Percentiles rank a stretch among this genome's conserved stretches.
phyloP scores from a whole-genome alignment of 495 filamentous ascomycete genomes.

The Platismatia glauca region DNA sequence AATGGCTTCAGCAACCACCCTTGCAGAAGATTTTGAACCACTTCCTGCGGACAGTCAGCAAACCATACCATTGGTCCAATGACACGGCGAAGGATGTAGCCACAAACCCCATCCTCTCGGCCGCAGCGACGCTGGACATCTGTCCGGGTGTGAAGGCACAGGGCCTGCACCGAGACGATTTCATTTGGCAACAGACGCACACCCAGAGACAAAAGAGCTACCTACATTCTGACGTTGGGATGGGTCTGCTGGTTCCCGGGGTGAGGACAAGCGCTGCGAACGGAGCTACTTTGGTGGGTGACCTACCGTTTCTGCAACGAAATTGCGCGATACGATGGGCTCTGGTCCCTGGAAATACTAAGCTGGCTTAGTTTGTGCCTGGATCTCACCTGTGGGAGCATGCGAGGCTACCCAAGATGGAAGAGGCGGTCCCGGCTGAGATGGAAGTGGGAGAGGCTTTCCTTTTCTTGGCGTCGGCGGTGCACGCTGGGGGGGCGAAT shows the following conservation, averaged over 20 bases:
- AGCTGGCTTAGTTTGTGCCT: slow-evolving; percentile 3
- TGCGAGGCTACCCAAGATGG: background rate
- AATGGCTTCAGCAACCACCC: slow-evolving; percentile 11
- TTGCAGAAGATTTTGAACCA: background rate
- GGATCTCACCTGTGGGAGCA: slow-evolving; percentile 8
- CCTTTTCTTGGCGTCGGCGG: background rate
- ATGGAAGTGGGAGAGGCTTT: slow-evolving; percentile 7
- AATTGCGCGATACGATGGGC: background rate
- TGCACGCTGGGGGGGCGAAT: slow-evolving; percentile 8
- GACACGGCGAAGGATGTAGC: background rate
- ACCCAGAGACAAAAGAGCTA: background rate
- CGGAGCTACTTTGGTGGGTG: slow-evolving; percentile 7
- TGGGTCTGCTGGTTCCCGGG: slow-evolving; percentile 9
- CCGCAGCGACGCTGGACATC: slow-evolving; percentile 6
- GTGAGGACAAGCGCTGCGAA: background rate
- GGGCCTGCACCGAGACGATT: slow-evolving; percentile 12
- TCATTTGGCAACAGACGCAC: slow-evolving; percentile 16
- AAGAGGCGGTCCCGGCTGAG: background rate
- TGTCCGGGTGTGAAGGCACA: slow-evolving; percentile 2
- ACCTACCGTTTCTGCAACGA: too few relatives aligned
- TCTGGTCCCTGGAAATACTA: background rate
- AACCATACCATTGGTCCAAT: background rate
- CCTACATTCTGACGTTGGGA: background rate
- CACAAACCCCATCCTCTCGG: slow-evolving; percentile 6
- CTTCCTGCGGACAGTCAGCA: background rate